Evolutionary conservation across 371 early-diverging fungal species (phyloP), one percentile per base, ranked within the genome.

Genomic region (Syncephalastrum monosporum): DNA sequence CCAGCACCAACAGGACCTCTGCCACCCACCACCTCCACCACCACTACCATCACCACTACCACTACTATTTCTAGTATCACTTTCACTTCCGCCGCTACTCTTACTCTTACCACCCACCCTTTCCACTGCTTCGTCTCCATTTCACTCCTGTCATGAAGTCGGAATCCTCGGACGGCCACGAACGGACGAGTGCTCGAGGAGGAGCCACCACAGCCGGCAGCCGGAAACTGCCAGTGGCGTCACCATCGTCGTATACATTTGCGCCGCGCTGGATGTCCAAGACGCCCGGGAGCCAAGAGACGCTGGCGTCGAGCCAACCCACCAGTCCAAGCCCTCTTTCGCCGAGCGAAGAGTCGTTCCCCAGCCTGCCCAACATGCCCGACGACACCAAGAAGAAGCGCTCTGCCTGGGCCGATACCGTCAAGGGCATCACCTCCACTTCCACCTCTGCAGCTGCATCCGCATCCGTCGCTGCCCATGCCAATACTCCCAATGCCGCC

Each of bases 261-360:
- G 55, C 61, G 6, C 56, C 61, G 50, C 61, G 61, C 27, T 61
- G 61, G 61, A 61, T 61, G 55, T 27, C 61, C n/a, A 61, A 61
- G 46, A 24, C 29, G 25, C 38, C 38, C 8, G 38, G 38, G 8
- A 33, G 38, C 38, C 38, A 33, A 33, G 38, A 33, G 38, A 33
- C 38, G 52, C 33, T 52, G 49, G 16, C 63, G 54, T 21, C 64
- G 66, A n/a, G 19, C 47, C 67, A 55, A 60, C 61, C 15, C 17
- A 57, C 47, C 57, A 64, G 12, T 59, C 62, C 13, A 29, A 54
- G 27, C 14, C 25, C 45, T 33, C 38, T 33, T 14, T 38, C 58
- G 17, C 50, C 61, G 5, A 50, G 38, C 7, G 74, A 70, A 17
- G 46, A 45, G 4, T 53, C 38, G 13, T 59, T 53, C 25, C 60